Evolutionary conservation across 805 yeast species (phyloP), one percentile per base, ranked within the genome.

Genomic region (Saturnispora ahearnii): DNA sequence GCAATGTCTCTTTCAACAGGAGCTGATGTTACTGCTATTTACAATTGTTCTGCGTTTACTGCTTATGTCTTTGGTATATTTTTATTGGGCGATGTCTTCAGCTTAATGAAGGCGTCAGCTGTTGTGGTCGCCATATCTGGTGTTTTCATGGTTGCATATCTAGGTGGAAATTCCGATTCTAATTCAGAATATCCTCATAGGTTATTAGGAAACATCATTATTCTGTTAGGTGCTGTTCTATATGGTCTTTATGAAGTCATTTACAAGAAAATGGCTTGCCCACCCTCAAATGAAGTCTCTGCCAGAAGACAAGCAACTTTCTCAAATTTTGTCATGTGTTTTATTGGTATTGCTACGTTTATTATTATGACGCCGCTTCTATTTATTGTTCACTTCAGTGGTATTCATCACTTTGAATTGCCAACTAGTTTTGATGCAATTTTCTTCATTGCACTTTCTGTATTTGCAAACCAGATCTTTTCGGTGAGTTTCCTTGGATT

Each of bases 11-110:
- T 85, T 60, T 81, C 95, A 0, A 84, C 89, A 29, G 87, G 95
- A 0, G 74, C 87, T 3, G 96, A 88, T 59, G 84, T 88, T 34
- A 88, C 96, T 2, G 96, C 96, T 3, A 87, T 87, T 53, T 88
- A 87, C 68, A 87, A 88, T 68, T 87, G 93, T 62, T 82, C 91
- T 13, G 95, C 96, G 0, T 88, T 88, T 63, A 83, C 90, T 4
- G 96, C 96, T 0, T 82, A 88, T 60, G 77, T 86, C 13, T 87
- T 88, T 65, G 87, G 95, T 3, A 81, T 88, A 28, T 86, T 89
- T 1, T 64, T 88, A 21, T 69, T 88, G 46, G 69, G 77, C 32
- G 96, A 88, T 59, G 69, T 65, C 44, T 78, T 87, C 58, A 76
- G 82, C 3, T 71, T 78, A 71, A 59, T 77, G 46, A 87, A 88